Conservation (phyloP, 805 yeast genomes). For the Barnettozyma botsteinii region DNA sequence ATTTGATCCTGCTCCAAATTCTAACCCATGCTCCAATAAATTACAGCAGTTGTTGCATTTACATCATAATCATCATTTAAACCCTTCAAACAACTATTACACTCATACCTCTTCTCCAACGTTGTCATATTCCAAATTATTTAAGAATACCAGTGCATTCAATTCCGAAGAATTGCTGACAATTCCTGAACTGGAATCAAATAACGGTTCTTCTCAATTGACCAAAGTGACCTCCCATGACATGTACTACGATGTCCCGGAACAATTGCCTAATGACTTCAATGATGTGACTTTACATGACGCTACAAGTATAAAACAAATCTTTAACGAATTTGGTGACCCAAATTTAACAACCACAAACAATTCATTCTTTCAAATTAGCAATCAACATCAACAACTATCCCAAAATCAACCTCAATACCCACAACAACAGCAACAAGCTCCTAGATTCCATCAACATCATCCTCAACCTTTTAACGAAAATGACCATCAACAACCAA, state of each 20-base stretch:
- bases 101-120: conserved; percentile 10
- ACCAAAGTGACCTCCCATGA: conserved; percentile 17
- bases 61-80: background rate
- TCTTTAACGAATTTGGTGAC: conserved; percentile 23
- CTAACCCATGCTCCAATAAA: conserved; percentile 11
- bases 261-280: conserved; percentile 9
- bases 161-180: conserved; percentile 23
- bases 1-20: background rate
- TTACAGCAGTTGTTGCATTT: conserved; percentile 1
- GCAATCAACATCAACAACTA: background rate
- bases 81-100: conserved; percentile 1
- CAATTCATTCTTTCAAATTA: conserved; percentile 4
- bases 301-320: too few species aligned
- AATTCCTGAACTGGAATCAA: conserved; percentile 16
- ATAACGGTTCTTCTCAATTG: conserved; percentile 3
- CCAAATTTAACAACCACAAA: conserved; percentile 25
- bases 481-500: conserved; percentile 7
- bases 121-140: conserved; percentile 13
- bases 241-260: conserved; percentile 24
- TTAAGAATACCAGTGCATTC: conserved; percentile 19
- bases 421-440: background rate
- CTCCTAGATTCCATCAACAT: background rate
- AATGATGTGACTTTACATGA: conserved; percentile 4
- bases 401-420: background rate
- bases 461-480: background rate